These are phyloP conservation scores for Podospora bellae-mahoneyi DNA, from an alignment of 495 filamentous ascomycete genomes.

Conservation along the genomic window DNA sequence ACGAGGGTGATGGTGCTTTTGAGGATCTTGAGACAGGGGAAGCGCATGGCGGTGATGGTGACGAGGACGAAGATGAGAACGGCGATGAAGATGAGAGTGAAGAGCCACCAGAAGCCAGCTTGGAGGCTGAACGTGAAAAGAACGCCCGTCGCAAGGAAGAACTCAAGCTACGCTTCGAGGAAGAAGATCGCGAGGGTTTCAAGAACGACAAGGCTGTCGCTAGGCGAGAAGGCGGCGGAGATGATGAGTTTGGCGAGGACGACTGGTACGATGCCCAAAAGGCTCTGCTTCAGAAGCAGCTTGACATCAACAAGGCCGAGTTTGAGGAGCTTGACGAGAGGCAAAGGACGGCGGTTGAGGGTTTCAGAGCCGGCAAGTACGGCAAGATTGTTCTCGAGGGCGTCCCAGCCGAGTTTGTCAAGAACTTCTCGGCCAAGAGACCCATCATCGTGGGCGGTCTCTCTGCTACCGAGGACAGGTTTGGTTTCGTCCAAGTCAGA, in stretches of 20 bases:
- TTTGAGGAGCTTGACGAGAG: slow-evolving; percentile 79
- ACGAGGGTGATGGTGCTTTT: slow-evolving; percentile 86
- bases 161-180: slow-evolving; percentile 88
- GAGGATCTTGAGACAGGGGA: slow-evolving; percentile 85
- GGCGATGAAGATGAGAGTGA: slow-evolving; percentile 19
- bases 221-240: slow-evolving; percentile 55
- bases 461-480: slow-evolving; percentile 86
- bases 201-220: slow-evolving; percentile 76
- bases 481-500: slow-evolving; percentile 89
- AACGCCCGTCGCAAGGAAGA: slow-evolving; percentile 94
- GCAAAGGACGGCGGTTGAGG: slow-evolving; percentile 78
- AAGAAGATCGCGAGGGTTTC: slow-evolving; percentile 93
- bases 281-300: slow-evolving; percentile 87
- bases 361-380: slow-evolving; percentile 89
- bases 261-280: slow-evolving; percentile 99
- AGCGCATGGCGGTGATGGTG: slow-evolving; percentile 38
- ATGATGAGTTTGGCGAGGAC: slow-evolving; percentile 87
- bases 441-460: slow-evolving; percentile 89
- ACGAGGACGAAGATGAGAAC: slow-evolving; percentile 31
- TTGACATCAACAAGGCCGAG: slow-evolving; percentile 89
- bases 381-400: slow-evolving; percentile 82
- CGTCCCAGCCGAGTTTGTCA: slow-evolving; percentile 86
- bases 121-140: slow-evolving; percentile 72
- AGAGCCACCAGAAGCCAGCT: slow-evolving; percentile 34
- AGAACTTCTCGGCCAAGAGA: slow-evolving; percentile 77